Evolutionary conservation across 2,329 filamentous ascomycete species (phyloP), one percentile per base, ranked within the genome.

Genomic region (Penicillium verrucosum): DNA sequence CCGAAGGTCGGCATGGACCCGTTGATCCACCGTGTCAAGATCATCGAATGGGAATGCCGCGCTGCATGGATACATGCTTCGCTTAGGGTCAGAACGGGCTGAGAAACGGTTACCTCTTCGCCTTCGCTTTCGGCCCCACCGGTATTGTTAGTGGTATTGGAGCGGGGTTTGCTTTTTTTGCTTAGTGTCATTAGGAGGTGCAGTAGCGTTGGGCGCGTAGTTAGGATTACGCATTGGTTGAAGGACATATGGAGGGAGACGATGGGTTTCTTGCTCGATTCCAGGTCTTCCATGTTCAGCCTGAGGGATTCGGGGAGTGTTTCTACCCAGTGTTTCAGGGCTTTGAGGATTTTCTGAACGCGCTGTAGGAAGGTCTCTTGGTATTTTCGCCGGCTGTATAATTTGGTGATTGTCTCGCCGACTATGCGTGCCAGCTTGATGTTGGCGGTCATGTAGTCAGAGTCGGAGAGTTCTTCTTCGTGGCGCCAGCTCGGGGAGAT

Each of bases 41-140:
- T 70, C 51, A 75, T 68, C 12, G 67, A 65, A 54, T 75, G 71
- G 0, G 73, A 74, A 41, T 73, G 69, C 4, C 73, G 65, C 3
- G 73, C 73, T 4, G 72, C 70, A 32, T 74, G 71, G 40, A 76
- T 72, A 47, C 73, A 76, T 29, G 73, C 72, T 60, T 75, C 73
- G 42, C 69, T 68, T 34, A 75, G 64, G 0, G 72, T 73, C 6
- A 71, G 60, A 1, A 74, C 69, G 3, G 73, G 71, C 23, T 73
- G 71, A 11, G 71, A 70, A 42, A 73, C 64, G 69, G 79, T 47
- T 44, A 60, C 51, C 1, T 9, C 30, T 27, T 52, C 47, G 34
- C 14, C 11, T 3, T 51, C 48, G 27, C 8, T 40, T 23, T 29
- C 47, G n/a, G 9, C 23, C 11, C 30, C 52, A 16, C 11, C 32